Base-by-base conservation (phyloP, 2,329 filamentous ascomycete species). In the Lecanicillium sp. region DNA sequence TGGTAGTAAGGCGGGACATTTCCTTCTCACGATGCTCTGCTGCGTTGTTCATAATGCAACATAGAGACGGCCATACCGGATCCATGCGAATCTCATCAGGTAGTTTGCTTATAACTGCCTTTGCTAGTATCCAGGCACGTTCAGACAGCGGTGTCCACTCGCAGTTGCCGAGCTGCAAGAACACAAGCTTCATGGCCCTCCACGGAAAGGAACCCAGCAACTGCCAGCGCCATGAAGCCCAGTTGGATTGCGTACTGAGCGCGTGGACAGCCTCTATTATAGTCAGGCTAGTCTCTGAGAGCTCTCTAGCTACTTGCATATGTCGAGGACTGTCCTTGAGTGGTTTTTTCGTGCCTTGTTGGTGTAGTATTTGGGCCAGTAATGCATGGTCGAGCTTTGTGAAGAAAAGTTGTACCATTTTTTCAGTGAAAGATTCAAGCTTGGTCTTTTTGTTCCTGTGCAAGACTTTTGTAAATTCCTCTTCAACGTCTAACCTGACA, bases 211-310 rank as follows among this genome's bases (percentile, higher is more conserved):
- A 44, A 6, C 54, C 54, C 4, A 48, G 46, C 8, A 57, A 35
- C 34, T 57, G 54, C 54, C 54, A 57, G 6, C 48, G 51, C 54
- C 54, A 56, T 19, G 42, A 46, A 0, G 17, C 6, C 54, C 54
- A 56, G 0, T 36, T 33, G 3, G 45, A 38, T 2, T 52, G 43
- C 1, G 48, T 48, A 20, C 39, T 42, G 22, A 56, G 50, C 4
- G 38, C 33, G 15, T 54, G 37, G 1, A 43, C 45, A 1, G 46
- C 43, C n/a, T 50, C 48, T 18, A 55, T 44, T 17, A 48, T 43
- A 9, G 38, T 16, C n/a, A 44, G 17, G 16, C n/a, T 33, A 5
- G 40, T 38, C 5, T 50, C 45, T 16, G 40, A 45, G 0, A 45
- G 37, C 0, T 29, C 39, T 1, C 48, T 19, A 4, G 44, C 17